phyloP scores from a whole-genome alignment of 768 basidiomycete species.

The Termitomyces sp. region DNA sequence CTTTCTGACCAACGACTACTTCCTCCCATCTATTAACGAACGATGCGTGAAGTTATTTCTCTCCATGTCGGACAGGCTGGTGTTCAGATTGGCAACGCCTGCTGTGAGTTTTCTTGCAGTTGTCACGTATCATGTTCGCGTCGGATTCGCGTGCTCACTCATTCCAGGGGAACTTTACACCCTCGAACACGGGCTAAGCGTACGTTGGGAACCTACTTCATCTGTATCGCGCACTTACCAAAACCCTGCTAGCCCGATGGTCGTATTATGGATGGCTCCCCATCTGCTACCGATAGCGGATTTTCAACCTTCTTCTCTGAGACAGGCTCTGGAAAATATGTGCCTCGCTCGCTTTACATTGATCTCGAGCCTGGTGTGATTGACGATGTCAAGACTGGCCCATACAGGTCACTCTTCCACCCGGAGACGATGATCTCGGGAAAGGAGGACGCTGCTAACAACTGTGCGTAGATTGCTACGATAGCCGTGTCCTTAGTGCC shows the following conservation, averaged over 20 bases:
- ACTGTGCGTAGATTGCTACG: constrained; percentile 52
- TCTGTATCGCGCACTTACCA: constrained; percentile 14
- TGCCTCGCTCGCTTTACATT: constrained; percentile 95
- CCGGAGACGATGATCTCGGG: constrained; percentile 98
- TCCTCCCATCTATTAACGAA: constrained; percentile 19
- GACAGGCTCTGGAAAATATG: constrained; percentile 93
- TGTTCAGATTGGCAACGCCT: constrained; percentile 92
- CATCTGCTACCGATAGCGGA: constrained; percentile 75
- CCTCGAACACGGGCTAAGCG: constrained; percentile 95
- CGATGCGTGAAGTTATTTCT: constrained; percentile 95
- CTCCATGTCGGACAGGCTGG: constrained; percentile 97
- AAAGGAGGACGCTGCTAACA: constrained; percentile 99
- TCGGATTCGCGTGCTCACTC: constrained; percentile 32
- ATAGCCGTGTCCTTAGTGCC: neutral
- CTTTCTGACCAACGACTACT: constrained; percentile 9
- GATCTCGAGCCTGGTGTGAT: constrained; percentile 97
- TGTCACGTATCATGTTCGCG: constrained; percentile 24
- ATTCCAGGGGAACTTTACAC: constrained; percentile 94
- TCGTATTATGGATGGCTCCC: constrained; percentile 75
- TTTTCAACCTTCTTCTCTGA: constrained; percentile 99
- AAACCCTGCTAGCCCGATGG: constrained; percentile 73
- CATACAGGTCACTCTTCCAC: constrained; percentile 97
- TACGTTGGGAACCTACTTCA: constrained; percentile 35
- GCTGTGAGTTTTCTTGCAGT: constrained; percentile 61
- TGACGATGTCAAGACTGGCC: constrained; percentile 93